These are phyloP conservation scores for Pseudotulostoma volvatum DNA, from an alignment of 495 filamentous ascomycete species.

Conservation along the genomic window DNA sequence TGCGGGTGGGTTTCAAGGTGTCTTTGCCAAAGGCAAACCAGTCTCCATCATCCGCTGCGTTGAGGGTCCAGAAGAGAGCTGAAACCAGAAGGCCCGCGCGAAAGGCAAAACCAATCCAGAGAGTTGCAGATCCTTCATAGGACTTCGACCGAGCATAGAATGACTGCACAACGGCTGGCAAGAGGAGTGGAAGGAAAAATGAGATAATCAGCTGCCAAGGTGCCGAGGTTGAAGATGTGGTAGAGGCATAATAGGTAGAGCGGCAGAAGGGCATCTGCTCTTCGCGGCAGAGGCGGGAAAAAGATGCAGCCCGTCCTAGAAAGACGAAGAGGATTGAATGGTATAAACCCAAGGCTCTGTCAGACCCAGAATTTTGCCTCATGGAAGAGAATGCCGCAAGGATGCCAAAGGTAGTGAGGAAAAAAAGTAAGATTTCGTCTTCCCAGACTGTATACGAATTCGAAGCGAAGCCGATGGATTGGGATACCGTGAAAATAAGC, in stretches of 20 bases:
- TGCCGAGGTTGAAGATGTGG: constrained; percentile 80
- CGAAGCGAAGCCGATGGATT: constrained; percentile 82
- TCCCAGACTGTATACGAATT: constrained; percentile 99
- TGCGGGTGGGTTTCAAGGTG: constrained; percentile 54
- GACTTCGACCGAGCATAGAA: constrained; percentile 64
- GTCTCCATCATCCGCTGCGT: constrained; percentile 75
- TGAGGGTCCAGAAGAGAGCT: constrained; percentile 75
- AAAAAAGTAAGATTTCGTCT: constrained; percentile 84
- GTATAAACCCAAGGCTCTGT: constrained; percentile 58
- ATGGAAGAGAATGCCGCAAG: constrained; percentile 56
- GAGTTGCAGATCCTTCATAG: constrained; percentile 65
- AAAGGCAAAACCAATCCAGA: constrained; percentile 72
- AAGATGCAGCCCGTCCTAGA: constrained; percentile 65
- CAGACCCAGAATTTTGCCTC: constrained; percentile 40
- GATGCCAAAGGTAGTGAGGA: constrained; percentile 75
- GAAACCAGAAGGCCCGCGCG: constrained; percentile 57
- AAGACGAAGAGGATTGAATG: constrained; percentile 73
- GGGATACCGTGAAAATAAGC: constrained; percentile 59
- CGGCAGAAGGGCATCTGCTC: constrained; percentile 96
- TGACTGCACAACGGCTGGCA: constrained; percentile 62
- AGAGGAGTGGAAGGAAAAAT: constrained; percentile 49
- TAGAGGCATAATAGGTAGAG: constrained; percentile 89
- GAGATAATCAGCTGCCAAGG: constrained; percentile 79
- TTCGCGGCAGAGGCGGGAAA: constrained; percentile 88
- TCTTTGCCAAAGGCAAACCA: constrained; percentile 55